Base-by-base conservation (phyloP, 306 rosid species). In the Ormosia emarginata region DNA sequence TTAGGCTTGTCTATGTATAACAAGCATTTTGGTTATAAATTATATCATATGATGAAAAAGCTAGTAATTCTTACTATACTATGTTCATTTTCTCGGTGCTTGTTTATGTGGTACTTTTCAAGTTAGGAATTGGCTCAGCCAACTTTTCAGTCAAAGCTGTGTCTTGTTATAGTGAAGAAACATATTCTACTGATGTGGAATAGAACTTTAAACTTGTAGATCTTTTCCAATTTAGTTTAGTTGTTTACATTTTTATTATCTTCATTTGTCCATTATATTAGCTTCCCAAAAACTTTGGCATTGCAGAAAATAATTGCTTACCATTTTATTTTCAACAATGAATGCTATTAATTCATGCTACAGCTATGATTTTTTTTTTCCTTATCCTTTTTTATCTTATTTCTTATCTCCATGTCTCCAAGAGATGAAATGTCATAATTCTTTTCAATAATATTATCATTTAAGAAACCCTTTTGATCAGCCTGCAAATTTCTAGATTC, bases 231-330 rank as follows among this genome's bases (percentile, higher is more conserved):
- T 52, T 72, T 56, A 44, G 53, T 55, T 64, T 30, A 39, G 49
- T 73, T 81, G 32, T 44, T 66, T 44, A 44, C 11, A 43, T 29
- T 44, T 70, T 49, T 81, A 3, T 63, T 29, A 46, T 57, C 68
- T 71, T 72, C 46, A 6, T 57, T 79, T 63, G 18, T 74, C 78
- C 53, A 39, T n/a, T 37, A 59, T 79, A 12, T 40, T 68, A 49
- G 30, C 69, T 49, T 49, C 24, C 80, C 56, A 12, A 34, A 41
- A 71, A 66, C 12, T 37, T 57, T 57, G 77, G 78, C 6, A 41
- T 57, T 67, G 59, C 33, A 12, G 64, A 52, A 50, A 80, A 56
- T 58, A 55, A 32, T 14, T 72, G 46, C 41, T 52, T 30, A 7
- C 18, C 56, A 46, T 40, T 56, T 59, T 15, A n/a, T 41, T 11